These are phyloP conservation scores for Pseudozyma hubeiensis DNA, from an alignment of 1,284 basidiomycete species.

Conservation along the genomic window DNA sequence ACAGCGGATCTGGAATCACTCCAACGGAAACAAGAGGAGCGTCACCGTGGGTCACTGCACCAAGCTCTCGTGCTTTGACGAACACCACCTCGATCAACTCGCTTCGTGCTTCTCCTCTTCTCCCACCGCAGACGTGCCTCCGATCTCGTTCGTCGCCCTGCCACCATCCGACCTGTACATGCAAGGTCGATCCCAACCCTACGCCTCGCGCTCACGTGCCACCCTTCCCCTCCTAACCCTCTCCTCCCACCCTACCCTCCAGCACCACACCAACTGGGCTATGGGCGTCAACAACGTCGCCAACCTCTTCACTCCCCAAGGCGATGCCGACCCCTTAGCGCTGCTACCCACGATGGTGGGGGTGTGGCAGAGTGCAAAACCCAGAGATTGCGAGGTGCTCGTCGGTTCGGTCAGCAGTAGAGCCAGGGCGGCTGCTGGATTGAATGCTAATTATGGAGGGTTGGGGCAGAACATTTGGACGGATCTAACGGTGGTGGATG, in stretches of 20 bases:
- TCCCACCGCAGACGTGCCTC: not conserved
- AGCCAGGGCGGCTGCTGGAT: conserved; percentile 13
- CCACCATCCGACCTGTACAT: conserved; percentile 50
- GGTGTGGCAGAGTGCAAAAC: conserved; percentile 41
- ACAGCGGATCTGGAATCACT: conserved; percentile 1
- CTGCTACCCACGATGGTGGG: conserved; percentile 40
- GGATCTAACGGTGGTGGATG: conserved; percentile 22
- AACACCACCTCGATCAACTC: conserved; percentile 11
- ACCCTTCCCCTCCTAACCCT: conserved; percentile 32
- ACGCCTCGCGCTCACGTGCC: conserved; percentile 23
- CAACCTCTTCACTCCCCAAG: conserved; percentile 55
- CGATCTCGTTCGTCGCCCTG: conserved; percentile 30
- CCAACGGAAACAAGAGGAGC: not conserved
- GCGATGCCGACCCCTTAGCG: conserved; percentile 48
- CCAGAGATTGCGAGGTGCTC: conserved; percentile 18
- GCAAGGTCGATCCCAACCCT: conserved; percentile 37
- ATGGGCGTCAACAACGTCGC: conserved; percentile 49
- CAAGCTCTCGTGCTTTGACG: conserved; percentile 31
- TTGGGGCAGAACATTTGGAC: conserved; percentile 1
- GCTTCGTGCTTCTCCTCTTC: not conserved
- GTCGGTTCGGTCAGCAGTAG: conserved; percentile 8
- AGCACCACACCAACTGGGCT: conserved; percentile 12
- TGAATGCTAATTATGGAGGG: not conserved
- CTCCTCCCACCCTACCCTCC: not conserved
- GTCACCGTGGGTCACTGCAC: conserved; percentile 49